Evolutionary conservation across 129 eudicot genomes (phyloP).

Genomic region (Flaveria robusta): DNA sequence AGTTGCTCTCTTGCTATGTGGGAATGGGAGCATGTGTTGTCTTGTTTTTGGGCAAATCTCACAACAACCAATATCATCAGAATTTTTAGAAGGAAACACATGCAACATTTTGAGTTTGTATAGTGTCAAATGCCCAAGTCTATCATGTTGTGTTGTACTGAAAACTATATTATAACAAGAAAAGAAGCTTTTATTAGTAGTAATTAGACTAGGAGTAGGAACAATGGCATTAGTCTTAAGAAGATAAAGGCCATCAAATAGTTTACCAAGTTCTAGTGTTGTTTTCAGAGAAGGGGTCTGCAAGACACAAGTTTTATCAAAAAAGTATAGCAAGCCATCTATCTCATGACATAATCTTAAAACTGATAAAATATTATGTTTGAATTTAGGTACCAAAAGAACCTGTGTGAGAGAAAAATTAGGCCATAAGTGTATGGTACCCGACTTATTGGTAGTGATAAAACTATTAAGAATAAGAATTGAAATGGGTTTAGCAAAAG

Average conservation of each 20-base stretch:
- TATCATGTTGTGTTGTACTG: not conserved
- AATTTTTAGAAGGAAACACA: not conserved
- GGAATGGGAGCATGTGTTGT: not conserved
- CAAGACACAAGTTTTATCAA: not conserved
- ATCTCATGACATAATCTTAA: not conserved
- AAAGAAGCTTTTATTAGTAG: too few relatives aligned
- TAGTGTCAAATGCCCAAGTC: not conserved
- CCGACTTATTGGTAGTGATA: not conserved
- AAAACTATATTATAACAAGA: not conserved
- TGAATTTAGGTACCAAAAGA: not conserved
- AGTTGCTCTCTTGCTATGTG: not conserved
- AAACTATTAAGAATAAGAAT: too few relatives aligned
- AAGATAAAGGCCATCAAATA: not conserved
- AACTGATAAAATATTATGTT: not conserved
- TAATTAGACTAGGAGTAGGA: not conserved
- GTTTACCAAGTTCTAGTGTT: not conserved
- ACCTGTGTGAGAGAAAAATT: not conserved
- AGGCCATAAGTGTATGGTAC: not conserved
- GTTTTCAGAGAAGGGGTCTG: conserved; percentile 8
- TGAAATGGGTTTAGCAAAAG: too few relatives aligned
- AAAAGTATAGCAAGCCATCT: not conserved
- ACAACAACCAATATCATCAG: not conserved
- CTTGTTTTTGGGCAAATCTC: not conserved
- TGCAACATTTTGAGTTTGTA: not conserved
- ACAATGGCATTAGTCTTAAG: not conserved